phyloP scores from a whole-genome alignment of 441 rosid species.

The Brassica balearica region DNA sequence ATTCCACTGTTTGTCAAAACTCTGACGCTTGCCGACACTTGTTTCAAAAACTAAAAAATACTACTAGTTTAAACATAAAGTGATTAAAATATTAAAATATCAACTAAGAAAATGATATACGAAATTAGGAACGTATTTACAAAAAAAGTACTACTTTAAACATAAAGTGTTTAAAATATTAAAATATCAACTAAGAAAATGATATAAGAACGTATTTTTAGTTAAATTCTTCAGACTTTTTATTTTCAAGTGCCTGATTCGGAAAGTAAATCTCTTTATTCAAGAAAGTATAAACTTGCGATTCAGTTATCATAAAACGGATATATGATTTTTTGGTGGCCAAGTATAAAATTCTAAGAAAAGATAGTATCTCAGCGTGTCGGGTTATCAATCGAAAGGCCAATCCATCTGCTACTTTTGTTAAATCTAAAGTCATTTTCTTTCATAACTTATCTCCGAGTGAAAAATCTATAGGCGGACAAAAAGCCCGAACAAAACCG shows the following conservation, averaged over 20 bases:
- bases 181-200: neutral
- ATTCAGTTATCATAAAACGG: neutral
- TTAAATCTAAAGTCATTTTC: neutral
- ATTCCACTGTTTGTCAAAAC: neutral
- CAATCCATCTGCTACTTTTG: neutral
- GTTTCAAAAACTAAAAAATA: neutral
- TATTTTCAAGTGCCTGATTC: slow-evolving; percentile 22
- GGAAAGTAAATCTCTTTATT: slow-evolving; percentile 10
- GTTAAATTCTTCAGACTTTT: slow-evolving; percentile 10
- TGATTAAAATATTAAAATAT: neutral
- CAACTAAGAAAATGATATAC: neutral
- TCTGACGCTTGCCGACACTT: slow-evolving; percentile 10
- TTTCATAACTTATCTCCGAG: neutral
- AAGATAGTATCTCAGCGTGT: slow-evolving; percentile 11
- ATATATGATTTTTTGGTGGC: slow-evolving; percentile 14
- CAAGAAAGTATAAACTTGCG: slow-evolving; percentile 5
- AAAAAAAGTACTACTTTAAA: neutral
- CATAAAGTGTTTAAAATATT: neutral
- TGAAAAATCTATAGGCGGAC: neutral
- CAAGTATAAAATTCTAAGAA: slow-evolving; percentile 8
- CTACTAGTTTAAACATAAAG: neutral
- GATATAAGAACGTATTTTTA: neutral
- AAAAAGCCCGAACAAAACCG: no score
- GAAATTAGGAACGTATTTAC: neutral
- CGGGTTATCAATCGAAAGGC: neutral